A percentile compares a stretch with the other conserved stretches of the same genome.
These are phyloP conservation scores for Carex cristatella DNA, from an alignment of 176 grass and related monocot species.

Conservation along the genomic window DNA sequence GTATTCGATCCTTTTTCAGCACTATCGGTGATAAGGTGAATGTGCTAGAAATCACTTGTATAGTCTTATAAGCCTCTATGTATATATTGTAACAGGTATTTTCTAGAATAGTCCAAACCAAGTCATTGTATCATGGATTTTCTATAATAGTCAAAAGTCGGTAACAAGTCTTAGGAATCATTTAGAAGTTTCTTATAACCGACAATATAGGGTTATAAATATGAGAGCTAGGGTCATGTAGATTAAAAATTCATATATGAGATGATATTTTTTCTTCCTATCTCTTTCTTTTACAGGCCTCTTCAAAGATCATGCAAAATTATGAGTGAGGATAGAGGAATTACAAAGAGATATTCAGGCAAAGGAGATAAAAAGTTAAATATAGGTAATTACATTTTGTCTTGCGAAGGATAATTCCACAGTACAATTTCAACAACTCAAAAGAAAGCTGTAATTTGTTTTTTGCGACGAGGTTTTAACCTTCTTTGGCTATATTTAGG, in stretches of 20 bases:
- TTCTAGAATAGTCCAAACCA: too few relatives aligned
- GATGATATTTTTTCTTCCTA: not conserved
- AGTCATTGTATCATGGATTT: too few relatives aligned
- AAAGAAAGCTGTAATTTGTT: slow-evolving; percentile 12
- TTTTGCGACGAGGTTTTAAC: not conserved
- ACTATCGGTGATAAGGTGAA: too few relatives aligned
- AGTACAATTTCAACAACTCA: slow-evolving; percentile 5
- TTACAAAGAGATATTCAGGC: not conserved
- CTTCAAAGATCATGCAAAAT: not conserved
- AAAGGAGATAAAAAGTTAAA: slow-evolving; percentile 21
- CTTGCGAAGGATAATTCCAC: not conserved
- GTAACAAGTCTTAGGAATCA: too few relatives aligned
- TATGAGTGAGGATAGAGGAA: not conserved
- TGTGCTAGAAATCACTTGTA: too few relatives aligned
- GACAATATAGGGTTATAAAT: too few relatives aligned
- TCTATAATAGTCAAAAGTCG: too few relatives aligned
- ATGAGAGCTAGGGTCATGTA: too few relatives aligned
- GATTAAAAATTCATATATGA: slow-evolving; percentile 7
- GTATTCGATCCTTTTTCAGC: too few relatives aligned
- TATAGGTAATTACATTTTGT: slow-evolving; percentile 12
- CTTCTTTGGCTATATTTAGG: slow-evolving; percentile 14
- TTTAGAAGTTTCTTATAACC: too few relatives aligned
- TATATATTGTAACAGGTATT: too few relatives aligned
- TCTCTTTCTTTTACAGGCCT: not conserved
- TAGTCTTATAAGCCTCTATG: too few relatives aligned